phyloP scores from a whole-genome alignment of 1,284 basidiomycete species.

The Naganishia liquefaciens region DNA sequence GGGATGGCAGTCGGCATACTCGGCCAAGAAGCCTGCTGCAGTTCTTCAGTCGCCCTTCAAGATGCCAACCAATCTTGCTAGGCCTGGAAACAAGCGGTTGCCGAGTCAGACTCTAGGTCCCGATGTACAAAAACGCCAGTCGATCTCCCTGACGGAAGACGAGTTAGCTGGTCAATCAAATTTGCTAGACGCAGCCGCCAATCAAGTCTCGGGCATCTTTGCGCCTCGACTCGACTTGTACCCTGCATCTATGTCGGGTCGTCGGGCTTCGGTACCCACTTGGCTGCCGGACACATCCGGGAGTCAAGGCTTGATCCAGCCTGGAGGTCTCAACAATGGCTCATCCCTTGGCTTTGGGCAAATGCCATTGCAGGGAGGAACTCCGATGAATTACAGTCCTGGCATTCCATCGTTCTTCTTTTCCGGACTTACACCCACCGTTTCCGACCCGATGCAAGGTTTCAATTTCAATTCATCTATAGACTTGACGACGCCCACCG shows the following conservation, averaged over 20 bases:
- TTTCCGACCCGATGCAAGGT: slow-evolving; percentile 13
- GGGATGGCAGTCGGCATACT: background rate
- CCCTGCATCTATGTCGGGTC: background rate
- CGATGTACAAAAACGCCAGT: slow-evolving; percentile 38
- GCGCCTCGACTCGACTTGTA: background rate
- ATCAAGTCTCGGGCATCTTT: background rate
- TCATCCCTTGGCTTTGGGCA: background rate
- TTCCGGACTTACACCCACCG: slow-evolving; percentile 14
- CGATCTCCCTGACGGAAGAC: slow-evolving; percentile 7
- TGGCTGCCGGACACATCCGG: slow-evolving; percentile 15
- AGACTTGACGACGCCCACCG: slow-evolving; percentile 11
- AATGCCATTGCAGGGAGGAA: background rate
- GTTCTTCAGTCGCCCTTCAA: slow-evolving; percentile 9
- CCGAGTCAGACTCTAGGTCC: slow-evolving; percentile 50
- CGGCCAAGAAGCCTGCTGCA: background rate
- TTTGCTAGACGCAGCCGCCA: background rate
- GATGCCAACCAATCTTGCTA: slow-evolving; percentile 32
- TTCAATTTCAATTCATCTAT: slow-evolving; percentile 12
- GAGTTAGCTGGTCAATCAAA: background rate
- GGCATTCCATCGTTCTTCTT: background rate
- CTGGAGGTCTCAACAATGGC: background rate
- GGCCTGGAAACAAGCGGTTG: slow-evolving; percentile 51
- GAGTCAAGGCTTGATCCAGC: background rate
- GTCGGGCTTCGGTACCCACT: slow-evolving; percentile 10
- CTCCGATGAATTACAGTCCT: background rate